Evolutionary conservation across 2,329 filamentous ascomycete species (phyloP).

Genomic region (Botrytis deweyae): DNA sequence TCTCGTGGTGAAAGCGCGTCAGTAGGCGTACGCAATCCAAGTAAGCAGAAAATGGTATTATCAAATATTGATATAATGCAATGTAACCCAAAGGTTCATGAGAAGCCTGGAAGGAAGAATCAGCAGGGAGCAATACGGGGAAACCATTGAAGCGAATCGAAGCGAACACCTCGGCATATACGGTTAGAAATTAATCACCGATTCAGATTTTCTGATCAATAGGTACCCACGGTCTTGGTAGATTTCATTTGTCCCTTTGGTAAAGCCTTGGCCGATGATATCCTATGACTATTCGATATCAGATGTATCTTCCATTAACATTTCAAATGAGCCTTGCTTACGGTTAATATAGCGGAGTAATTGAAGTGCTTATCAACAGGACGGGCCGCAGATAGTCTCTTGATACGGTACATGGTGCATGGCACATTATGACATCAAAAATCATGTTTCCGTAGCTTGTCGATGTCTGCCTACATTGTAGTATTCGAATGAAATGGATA

Average conservation of each 20-base stretch:
- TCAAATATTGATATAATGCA: not conserved
- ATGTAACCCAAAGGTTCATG: not conserved
- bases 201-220: not conserved
- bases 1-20: not conserved
- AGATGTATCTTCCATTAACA: not conserved
- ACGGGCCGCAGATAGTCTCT: not conserved
- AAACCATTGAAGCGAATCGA: not conserved
- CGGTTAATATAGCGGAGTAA: not conserved
- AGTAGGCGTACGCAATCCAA: not conserved
- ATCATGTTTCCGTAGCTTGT: not conserved
- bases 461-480: not conserved
- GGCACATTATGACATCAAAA: not conserved
- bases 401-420: not conserved
- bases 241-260: not conserved
- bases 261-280: not conserved
- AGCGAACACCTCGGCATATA: too few species aligned
- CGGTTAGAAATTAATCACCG: not conserved
- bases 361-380: slow-evolving; percentile 3
- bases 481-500: not conserved
- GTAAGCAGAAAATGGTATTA: not conserved
- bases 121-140: not conserved
- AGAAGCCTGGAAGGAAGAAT: not conserved
- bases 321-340: not conserved
- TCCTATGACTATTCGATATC: not conserved
- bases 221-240: not conserved